Base-by-base conservation (phyloP, 2,329 filamentous ascomycete species). In the Alternaria infectoria region DNA sequence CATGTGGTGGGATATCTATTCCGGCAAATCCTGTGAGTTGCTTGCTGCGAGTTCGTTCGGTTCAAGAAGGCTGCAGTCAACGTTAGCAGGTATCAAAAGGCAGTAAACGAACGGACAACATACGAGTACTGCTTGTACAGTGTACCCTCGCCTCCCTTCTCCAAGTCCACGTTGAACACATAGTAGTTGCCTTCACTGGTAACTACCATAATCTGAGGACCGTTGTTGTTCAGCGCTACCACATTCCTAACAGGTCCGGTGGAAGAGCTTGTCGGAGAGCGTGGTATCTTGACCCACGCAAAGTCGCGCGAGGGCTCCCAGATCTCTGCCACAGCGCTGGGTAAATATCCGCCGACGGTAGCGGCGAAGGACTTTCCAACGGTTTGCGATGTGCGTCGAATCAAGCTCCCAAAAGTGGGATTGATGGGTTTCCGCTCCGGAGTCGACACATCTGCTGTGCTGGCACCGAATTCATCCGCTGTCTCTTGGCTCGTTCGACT, bases 241-340 rank as follows among this genome's bases (percentile, higher is more conserved):
- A 99, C 95, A 69, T 93, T 97, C 69, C 92, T 86, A 44, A 97
- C 81, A 0, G 92, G 90, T 0, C 86, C 76, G 9, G 73, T 64
- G 17, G 73, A 67, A 30, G 75, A 71, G 17, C 78, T 81, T 36
- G 72, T 83, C 1, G 65, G 68, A 17, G 78, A 84, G 75, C 91
- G 93, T 13, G 95, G 95, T 51, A 99, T 88, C 78, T 96, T 97
- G 75, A 98, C 94, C 86, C 93, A 98, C 1, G 96, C 96, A 81
- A 99, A 99, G 80, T 99, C 96, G 58, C 96, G 88, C 63, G 91
- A 85, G 0, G 96, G 96, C 74, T 99, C 96, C 94, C 94, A 98
- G 86, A 98, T 97, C 81, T 98, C 95, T 1, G 95, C 95, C 5
- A 99, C 93, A 2, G 94, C 95, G 74, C 92, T 92, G 0, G 96